Evolutionary conservation across 208 protist species (phyloP), one percentile per base, ranked within the genome.

Genomic region (Acanthamoeba healyi): DNA sequence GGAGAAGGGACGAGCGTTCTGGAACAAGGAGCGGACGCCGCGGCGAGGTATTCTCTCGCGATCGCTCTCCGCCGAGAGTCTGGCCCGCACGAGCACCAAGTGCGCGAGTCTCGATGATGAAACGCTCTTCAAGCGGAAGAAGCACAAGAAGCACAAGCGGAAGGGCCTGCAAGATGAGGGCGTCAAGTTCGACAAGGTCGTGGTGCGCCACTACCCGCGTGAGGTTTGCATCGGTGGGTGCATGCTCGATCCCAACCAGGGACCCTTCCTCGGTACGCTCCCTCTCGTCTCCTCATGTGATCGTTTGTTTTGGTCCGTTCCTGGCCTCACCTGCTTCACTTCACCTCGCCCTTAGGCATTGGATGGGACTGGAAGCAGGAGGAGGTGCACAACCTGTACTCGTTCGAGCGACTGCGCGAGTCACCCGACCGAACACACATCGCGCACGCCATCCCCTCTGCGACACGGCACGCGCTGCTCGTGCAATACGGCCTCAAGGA

Each of bases 351-450:
- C 51, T 56, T 22, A 86, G 77, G 77, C 44, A 86, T 86, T n/a
- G 77, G 77, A 9, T 86, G 77, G 77, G 77, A 86, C 44, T 86
- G 77, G 77, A 61, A 86, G 40, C 77, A 86, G 29, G 77, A 86
- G 42, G 77, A 86, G 29, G 77, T 86, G 24, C 77, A 86, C 46
- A 86, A 86, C 46, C 17, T 86, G 77, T 58, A 86, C 46, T 22
- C n/a, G 38, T 86, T 86, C 44, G 77, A 86, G 77, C 77, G 77
- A 32, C 15, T 86, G 77, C 40, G 77, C 24, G 77, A 58, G 15
- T n/a, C n/a, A n/a, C 29, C 32, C 34, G 24, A 32, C 5, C 17
- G 54, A 61, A 61, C 17, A n/a, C 40, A 86, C 17, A n/a, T 51
- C 9, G 26, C 29, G 46, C 77, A 58, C 1, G 77, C 77, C 77